Evolutionary conservation across 768 basidiomycete species (phyloP).

Genomic region (Tricholoma hemisulphureum): DNA sequence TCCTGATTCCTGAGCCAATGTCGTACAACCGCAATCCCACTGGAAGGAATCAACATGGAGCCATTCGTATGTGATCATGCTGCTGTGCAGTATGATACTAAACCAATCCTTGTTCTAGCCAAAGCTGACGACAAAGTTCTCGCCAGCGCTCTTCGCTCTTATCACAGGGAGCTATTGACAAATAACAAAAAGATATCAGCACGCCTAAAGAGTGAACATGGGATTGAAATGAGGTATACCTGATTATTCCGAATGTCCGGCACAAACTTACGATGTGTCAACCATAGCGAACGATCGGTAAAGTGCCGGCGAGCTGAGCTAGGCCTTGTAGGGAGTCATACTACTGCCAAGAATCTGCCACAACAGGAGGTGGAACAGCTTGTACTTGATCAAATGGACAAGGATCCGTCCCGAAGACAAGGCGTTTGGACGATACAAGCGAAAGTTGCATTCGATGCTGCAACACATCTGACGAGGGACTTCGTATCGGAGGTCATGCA

Average conservation of each 20-base stretch:
- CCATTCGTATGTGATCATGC: no score
- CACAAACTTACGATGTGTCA: no score
- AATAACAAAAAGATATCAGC: constrained; percentile 18
- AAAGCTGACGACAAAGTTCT: constrained; percentile 12
- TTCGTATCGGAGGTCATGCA: constrained; percentile 29
- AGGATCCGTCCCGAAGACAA: constrained; percentile 15
- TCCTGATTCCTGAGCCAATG: no score
- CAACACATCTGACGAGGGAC: constrained; percentile 10
- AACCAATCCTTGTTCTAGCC: not conserved
- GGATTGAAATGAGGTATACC: constrained; percentile 15
- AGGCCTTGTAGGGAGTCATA: not conserved
- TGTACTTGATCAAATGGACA: constrained; percentile 21
- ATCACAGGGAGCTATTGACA: constrained; percentile 17
- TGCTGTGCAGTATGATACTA: no score
- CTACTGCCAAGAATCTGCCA: constrained; percentile 3
- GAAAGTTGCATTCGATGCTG: constrained; percentile 13
- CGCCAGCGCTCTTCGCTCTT: constrained; percentile 11
- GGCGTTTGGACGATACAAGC: constrained; percentile 19
- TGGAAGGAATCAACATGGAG: no score
- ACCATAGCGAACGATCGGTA: not conserved
- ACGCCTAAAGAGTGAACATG: constrained; percentile 14
- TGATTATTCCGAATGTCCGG: not conserved
- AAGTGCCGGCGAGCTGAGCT: not conserved
- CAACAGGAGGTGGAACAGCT: not conserved
- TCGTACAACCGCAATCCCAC: no score